Evolutionary conservation across 805 yeast genomes (phyloP).

Genomic region (Barnettozyma siamensis): DNA sequence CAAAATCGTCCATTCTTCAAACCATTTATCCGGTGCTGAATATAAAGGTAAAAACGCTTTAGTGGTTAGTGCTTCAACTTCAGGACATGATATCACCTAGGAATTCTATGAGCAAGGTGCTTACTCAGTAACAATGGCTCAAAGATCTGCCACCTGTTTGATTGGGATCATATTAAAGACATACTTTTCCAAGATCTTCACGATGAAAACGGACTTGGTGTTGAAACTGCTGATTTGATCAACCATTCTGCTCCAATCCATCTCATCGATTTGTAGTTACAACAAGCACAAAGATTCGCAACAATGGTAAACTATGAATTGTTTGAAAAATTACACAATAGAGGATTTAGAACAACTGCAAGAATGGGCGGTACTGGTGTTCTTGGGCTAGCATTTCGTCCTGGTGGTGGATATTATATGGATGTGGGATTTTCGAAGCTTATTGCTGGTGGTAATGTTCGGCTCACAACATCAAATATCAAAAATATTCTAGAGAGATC

Average conservation of each 20-base stretch:
- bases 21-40: constrained; percentile 34
- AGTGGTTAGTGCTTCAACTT: constrained; percentile 41
- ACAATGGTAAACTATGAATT: constrained; percentile 29
- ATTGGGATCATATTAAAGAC: constrained; percentile 30
- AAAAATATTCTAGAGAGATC: constrained; percentile 32
- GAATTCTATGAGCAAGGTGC: constrained; percentile 42
- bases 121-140: constrained; percentile 35
- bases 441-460: constrained; percentile 34
- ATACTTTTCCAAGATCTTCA: constrained; percentile 29
- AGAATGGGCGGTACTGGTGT: constrained; percentile 41
- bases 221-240: constrained; percentile 35
- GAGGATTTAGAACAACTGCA: constrained; percentile 35
- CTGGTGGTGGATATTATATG: constrained; percentile 43
- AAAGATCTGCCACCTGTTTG: constrained; percentile 40
- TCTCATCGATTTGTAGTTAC: constrained; percentile 31
- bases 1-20: constrained; percentile 37
- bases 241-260: constrained; percentile 31
- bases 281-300: constrained; percentile 31
- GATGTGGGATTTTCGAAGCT: constrained; percentile 39
- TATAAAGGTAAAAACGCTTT: constrained; percentile 38
- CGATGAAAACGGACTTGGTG: constrained; percentile 32
- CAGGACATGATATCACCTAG: constrained; percentile 41
- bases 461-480: constrained; percentile 32
- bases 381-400: constrained; percentile 33
- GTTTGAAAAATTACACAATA: constrained; percentile 27